Evolutionary conservation across 805 yeast species (phyloP), one percentile per base, ranked within the genome.

Genomic region (Candida insectorum): DNA sequence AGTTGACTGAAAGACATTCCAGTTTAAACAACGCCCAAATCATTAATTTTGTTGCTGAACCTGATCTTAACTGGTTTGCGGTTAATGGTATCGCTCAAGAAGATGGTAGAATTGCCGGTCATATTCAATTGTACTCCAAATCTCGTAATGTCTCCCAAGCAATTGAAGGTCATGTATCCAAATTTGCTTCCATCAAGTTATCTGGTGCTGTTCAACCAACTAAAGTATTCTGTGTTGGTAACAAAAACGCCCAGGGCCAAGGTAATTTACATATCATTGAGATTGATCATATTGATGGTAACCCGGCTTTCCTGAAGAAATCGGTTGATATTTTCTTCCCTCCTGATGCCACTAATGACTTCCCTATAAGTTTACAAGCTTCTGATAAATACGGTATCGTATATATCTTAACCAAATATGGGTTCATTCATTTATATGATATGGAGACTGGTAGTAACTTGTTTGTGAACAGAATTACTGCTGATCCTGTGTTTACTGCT

Each of bases 141-240:
- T 78, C 81, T 34, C 81, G 97, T 65, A 84, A 85, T 54, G 85
- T 91, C 24, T 89, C 97, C 10, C 99, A 93, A 66, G 89, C 95
- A 14, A 86, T 93, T 49, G 97, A 93, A 55, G 98, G 98, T 51
- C 98, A 93, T 61, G 97, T 94, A 36, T 93, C 95, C 39, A 78
- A 79, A 26, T 93, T 93, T 65, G 87, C 96, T 34, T 69, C 73
- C 39, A 66, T 93, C 43, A 73, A 78, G 41, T 69, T 91, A 48
- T 83, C 78, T 33, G 87, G 87, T 35, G 85, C 89, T 24, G 49
- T 78, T 18, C 62, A 62, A 28, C 85, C 85, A 26, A 85, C 95
- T 31, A 88, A 86, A 61, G 79, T 91, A 20, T 91, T 93, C 59
- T 85, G 94, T 39, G 89, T 91, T 55, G 97, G 95, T 51, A 87